Percentiles rank a stretch among this genome's conserved stretches.
These are phyloP conservation scores for Capsicum baccatum DNA, from an alignment of 257 asterid genomes.

Conservation along the genomic window DNA sequence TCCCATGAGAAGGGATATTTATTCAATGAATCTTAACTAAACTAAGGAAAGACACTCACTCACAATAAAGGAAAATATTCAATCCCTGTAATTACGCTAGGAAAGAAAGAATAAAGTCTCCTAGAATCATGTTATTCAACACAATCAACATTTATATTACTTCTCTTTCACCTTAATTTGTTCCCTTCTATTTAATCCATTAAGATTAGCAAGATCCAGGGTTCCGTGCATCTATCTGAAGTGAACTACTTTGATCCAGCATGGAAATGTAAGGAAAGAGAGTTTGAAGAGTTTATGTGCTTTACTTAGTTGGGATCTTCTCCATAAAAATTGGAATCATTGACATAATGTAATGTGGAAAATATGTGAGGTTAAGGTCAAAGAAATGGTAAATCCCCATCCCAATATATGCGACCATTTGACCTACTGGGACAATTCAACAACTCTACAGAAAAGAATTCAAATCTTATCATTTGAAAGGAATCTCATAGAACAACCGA, in stretches of 20 bases:
- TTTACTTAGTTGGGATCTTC: constrained; percentile 2
- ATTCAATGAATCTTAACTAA: neutral
- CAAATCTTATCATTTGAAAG: neutral
- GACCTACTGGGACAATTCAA: neutral
- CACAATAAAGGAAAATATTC: neutral
- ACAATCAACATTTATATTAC: neutral
- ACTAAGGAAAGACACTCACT: constrained; percentile 8
- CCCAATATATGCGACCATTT: neutral
- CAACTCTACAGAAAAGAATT: neutral
- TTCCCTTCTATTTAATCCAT: constrained; percentile 8
- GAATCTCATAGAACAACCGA: neutral
- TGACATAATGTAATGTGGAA: constrained; percentile 1
- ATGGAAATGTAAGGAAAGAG: neutral
- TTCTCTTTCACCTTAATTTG: constrained; percentile 16
- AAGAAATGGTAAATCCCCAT: constrained; percentile 17
- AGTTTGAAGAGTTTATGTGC: neutral
- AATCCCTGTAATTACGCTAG: neutral
- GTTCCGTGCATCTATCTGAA: neutral
- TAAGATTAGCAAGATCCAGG: neutral
- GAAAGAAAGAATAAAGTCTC: neutral
- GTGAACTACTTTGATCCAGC: neutral
- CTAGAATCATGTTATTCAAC: neutral
- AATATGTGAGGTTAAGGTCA: constrained; percentile 15
- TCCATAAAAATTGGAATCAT: neutral
- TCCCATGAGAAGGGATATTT: neutral